phyloP scores from a whole-genome alignment of 306 rosid genomes.

The Dryas drummondii region DNA sequence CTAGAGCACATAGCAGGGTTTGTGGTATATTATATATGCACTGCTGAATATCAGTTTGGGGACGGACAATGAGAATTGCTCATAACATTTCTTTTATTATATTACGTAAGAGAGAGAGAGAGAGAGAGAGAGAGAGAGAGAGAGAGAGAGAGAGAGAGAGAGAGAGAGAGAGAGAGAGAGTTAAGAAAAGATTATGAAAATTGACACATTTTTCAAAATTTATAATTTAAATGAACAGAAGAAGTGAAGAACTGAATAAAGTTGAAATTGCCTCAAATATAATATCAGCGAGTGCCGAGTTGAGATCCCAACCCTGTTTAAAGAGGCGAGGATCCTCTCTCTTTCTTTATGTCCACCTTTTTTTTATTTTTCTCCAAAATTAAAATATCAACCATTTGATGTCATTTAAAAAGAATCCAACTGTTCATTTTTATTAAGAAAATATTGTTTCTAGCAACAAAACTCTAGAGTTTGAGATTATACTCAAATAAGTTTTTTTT shows the following conservation, averaged over 20 bases:
- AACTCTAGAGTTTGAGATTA: too few species aligned
- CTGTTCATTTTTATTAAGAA: too few species aligned
- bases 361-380: too few species aligned
- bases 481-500: too few species aligned
- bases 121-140: not conserved
- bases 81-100: constrained; percentile 31
- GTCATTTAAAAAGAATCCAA: too few species aligned
- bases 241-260: not conserved
- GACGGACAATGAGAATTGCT: constrained; percentile 31
- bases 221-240: not conserved
- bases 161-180: not conserved
- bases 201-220: constrained; percentile 1
- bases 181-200: too few species aligned
- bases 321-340: too few species aligned
- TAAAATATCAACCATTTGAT: too few species aligned
- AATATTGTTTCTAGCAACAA: too few species aligned
- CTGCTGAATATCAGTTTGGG: constrained; percentile 31
- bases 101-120: constrained; percentile 38
- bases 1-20: constrained; percentile 26
- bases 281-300: constrained; percentile 6
- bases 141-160: not conserved
- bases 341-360: too few species aligned
- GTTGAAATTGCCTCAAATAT: constrained; percentile 1
- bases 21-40: constrained; percentile 28
- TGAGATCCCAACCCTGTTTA: constrained; percentile 18